Evolutionary conservation across 441 rosid genomes (phyloP), one percentile per base, ranked within the genome.

Genomic region (Euphorbia schlechtendalii): DNA sequence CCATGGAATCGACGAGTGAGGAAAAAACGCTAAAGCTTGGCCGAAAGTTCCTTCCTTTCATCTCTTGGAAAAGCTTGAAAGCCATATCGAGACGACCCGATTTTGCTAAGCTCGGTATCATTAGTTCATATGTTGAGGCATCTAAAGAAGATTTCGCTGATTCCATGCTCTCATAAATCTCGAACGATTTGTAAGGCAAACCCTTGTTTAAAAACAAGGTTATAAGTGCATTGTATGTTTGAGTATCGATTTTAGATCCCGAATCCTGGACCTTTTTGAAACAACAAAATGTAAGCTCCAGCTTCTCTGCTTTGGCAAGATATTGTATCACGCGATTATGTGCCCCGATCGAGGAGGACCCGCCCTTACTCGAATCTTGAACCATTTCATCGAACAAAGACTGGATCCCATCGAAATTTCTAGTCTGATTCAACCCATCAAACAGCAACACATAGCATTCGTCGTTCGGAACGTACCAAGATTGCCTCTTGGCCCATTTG

Each of bases 21-120:
- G 95, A 77, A 70, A 90, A 90, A 57, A 90, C 69, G 56, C 63
- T 53, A 77, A 81, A 78, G 71, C 86, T 87, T 38, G 96, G 98
- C 5, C 77, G 78, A 3, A 85, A 73, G 48, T 80, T 84, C 73
- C 96, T 78, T 60, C 67, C 83, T 66, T 93, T 93, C 99, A 93
- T 86, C 81, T 87, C 92, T 71, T 90, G 96, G 74, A 90, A 93
- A 63, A 93, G 93, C 85, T 90, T 90, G 55, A 71, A 73, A 68
- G 97, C 96, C 45, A 94, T 87, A 76, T 93, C 98, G 68, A 93
- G 92, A 49, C 98, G 92, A 9, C 98, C 98, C 0, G 98, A 90
- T 79, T 88, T 93, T 12, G 97, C 98, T 75, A 93, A 82, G 80
- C 85, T 85, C 13, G 98, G 98, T 51, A 90, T 86, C 64, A 93